Base-by-base conservation (phyloP, 306 rosid species). In the Vigna reflexopilosa region DNA sequence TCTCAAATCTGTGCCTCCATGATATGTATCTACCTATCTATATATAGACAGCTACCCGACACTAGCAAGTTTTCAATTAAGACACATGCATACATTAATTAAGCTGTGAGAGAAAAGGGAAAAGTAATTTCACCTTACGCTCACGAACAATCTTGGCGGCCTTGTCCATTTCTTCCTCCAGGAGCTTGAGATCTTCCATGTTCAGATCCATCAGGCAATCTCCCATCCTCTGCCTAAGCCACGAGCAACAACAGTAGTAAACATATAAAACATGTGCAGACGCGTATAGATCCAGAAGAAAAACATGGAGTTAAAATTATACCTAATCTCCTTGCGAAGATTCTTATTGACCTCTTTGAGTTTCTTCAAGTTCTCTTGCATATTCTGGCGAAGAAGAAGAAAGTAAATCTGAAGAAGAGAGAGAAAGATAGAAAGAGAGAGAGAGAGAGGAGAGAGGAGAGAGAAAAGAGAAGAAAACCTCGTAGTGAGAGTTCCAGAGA, bases 321-420 rank as follows among this genome's bases (percentile, higher is more conserved):
- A 91, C 98, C 91, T 88, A 80, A 91, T 95, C 85, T 95, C 92
- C 83, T 48, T 85, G 9, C 83, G 91, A 47, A 95, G 93, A 86
- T 80, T 89, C 81, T 88, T 42, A 42, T 92, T 92, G 2, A 82
- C 88, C 26, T 95, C 97, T 20, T 86, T 83, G 20, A 87, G 86
- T 82, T 83, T 86, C 88, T 69, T 88, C 85, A 89, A 82, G 26
- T 64, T 81, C 48, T 92, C 89, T 82, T 91, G 95, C 98, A 92
- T 92, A 82, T 58, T 86, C 97, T 92, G 82, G 12, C 16, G 50
- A 12, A 45, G 16, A 42, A 42, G 47, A 9, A 42, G 47, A 30
- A 30, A 59, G 42, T 14, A 32, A 61, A 61, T 61, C 3, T 32
- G 67, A 45, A n/a, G 17, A 30, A 52, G 12, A 0, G 42, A 40